Conservation (phyloP, 2,329 filamentous ascomycete genomes). For the Fusarium ramigenum region DNA sequence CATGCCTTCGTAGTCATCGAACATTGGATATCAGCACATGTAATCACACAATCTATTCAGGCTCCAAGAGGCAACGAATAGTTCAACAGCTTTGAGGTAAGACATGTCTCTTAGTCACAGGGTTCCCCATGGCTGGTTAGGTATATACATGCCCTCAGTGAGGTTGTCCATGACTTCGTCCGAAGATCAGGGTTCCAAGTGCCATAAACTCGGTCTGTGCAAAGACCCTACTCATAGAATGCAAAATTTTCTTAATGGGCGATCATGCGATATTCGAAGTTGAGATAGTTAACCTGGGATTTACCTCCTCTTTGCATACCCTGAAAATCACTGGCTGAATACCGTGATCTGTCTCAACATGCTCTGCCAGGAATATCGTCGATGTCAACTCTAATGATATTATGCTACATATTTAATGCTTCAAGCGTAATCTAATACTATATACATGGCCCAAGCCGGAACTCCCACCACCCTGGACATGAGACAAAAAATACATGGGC, state of each 20-base stretch:
- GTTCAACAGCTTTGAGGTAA: fast-evolving
- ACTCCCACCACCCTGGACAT: not conserved
- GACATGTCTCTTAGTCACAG: not conserved
- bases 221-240: not conserved
- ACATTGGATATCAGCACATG: not conserved
- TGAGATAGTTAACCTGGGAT: not conserved
- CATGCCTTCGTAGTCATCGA: not conserved
- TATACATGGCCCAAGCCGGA: not conserved
- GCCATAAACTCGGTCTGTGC: not conserved
- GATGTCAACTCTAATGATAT: not conserved
- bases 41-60: not conserved
- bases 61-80: not conserved
- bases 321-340: not conserved
- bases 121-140: not conserved
- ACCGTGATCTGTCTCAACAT: not conserved
- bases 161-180: not conserved
- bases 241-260: not conserved
- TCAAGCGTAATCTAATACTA: not conserved
- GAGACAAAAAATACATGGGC: not conserved
- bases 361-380: too few species aligned
- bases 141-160: not conserved
- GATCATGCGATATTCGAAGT: not conserved
- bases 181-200: not conserved
- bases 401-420: not conserved
- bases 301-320: not conserved